Percentiles rank a stretch among this genome's conserved stretches.
These are phyloP conservation scores for Globisporangium viniferum DNA, from an alignment of 352 stramenopile genomes.

Conservation along the genomic window DNA sequence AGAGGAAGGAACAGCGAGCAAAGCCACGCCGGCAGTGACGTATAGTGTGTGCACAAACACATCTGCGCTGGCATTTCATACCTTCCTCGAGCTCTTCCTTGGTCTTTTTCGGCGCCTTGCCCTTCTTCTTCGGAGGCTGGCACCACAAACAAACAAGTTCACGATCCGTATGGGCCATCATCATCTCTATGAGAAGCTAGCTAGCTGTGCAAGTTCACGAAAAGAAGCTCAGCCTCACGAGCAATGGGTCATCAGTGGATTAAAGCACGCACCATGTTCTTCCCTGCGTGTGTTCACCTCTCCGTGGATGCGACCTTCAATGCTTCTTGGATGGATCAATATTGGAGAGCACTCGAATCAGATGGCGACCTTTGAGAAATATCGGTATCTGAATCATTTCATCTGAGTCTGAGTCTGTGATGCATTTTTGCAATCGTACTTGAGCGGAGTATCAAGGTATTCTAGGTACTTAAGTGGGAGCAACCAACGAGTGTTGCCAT, in stretches of 20 bases:
- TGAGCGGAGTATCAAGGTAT: not conserved
- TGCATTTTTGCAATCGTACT: not conserved
- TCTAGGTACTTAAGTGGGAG: not conserved
- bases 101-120: constrained; percentile 74
- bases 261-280: not conserved
- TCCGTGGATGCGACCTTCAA: not conserved
- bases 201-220: not conserved
- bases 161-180: not conserved
- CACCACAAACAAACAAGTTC: not conserved
- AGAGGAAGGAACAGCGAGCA: not conserved
- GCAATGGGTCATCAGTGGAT: no score
- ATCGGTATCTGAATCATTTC: not conserved
- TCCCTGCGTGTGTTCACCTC: not conserved
- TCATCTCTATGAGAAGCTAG: not conserved
- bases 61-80: constrained; percentile 4
- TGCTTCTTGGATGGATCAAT: not conserved
- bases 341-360: not conserved
- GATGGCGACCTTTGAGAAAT: not conserved
- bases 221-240: not conserved
- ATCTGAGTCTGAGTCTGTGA: not conserved
- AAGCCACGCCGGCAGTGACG: not conserved
- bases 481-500: not conserved
- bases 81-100: constrained; percentile 80
- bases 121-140: constrained; percentile 77
- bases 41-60: not conserved